Evolutionary conservation across 192 early-diverging fungal genomes (phyloP), one percentile per base, ranked within the genome.

Genomic region (Podila epicladia): DNA sequence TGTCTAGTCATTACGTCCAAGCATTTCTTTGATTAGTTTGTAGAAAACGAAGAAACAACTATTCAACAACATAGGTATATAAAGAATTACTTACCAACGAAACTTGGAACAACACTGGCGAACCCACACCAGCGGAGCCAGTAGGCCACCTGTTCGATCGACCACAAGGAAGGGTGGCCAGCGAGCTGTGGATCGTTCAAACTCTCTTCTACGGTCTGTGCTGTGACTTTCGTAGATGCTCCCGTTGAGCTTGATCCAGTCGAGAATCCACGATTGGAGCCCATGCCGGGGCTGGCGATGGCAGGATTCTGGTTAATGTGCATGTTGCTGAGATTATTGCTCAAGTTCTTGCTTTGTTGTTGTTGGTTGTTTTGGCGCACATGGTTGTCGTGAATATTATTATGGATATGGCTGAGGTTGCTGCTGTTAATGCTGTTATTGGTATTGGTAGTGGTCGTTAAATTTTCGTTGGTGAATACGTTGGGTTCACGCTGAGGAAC

Each of bases 111-210:
- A 5, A 87, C 84, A 17, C 71, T 71, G 5, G 64, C 85, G 51
- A 91, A 86, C 5, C 92, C 91, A 11, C 83, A 84, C 32, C 64
- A 65, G 4, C 72, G 82, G 17, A 93, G 69, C 92, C 92, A 93
- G 24, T 74, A 72, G 6, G 83, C 87, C 28, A 93, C 92, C 53
- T 92, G 83, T 4, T 87, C 66, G 4, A 88, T 85, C 20, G 86
- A 69, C 92, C 92, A 93, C 2, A 51, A 24, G 24, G 79, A 67
- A 2, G 90, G 89, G 35, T 82, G 85, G 11, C 66, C 59, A 15
- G 79, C 65, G 51, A 83, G 48, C 33, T 82, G 71, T 1, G 77
- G 77, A 31, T 80, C 77, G 26, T 58, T 69, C 45, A 80, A 13
- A 55, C 77, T 80, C 28, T 80, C 77, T 9, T 80, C 71, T 0